A percentile compares a stretch with the other conserved stretches of the same genome.
Conservation (phyloP, 1,284 basidiomycete genomes). For the Cutaneotrichosporon sp. region DNA sequence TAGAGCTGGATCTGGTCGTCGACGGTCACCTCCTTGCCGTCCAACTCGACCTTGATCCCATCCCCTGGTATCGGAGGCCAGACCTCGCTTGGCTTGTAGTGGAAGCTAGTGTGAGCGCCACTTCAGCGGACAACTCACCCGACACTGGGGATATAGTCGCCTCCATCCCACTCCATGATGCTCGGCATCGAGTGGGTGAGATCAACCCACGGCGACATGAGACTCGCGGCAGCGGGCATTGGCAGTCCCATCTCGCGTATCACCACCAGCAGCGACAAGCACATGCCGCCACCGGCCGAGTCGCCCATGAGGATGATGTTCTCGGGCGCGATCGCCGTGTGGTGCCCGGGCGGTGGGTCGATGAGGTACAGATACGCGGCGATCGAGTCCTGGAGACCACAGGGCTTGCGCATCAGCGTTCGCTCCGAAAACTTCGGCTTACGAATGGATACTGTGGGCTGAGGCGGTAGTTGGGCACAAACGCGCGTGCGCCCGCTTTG, state of each 20-base stretch:
- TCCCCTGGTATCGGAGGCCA: conserved; percentile 51
- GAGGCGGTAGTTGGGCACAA: conserved; percentile 81
- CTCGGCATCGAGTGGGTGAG: conserved; percentile 92
- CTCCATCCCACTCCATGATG: conserved; percentile 56
- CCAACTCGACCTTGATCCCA: conserved; percentile 40
- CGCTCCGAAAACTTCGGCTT: conserved; percentile 57
- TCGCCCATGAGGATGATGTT: conserved; percentile 86
- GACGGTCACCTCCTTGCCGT: conserved; percentile 36
- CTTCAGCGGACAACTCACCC: conserved; percentile 31
- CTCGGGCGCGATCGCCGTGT: conserved; percentile 74
- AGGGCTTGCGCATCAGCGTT: conserved; percentile 55
- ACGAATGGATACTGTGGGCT: conserved; percentile 95
- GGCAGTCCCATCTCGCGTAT: conserved; percentile 83
- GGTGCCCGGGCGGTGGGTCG: conserved; percentile 61
- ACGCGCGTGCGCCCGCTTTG: conserved; percentile 77
- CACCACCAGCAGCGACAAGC: conserved; percentile 79
- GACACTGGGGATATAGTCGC: conserved; percentile 47
- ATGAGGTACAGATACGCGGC: conserved; percentile 65
- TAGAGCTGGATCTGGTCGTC: conserved; percentile 59
- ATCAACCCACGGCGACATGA: conserved; percentile 91
- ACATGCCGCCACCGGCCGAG: conserved; percentile 88
- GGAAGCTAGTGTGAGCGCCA: conserved; percentile 39
- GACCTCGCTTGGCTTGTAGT: conserved; percentile 50
- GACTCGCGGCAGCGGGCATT: conserved; percentile 76
- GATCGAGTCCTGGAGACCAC: conserved; percentile 53